Evolutionary conservation across 306 rosid genomes (phyloP).

Genomic region (Prosopis cineraria): DNA sequence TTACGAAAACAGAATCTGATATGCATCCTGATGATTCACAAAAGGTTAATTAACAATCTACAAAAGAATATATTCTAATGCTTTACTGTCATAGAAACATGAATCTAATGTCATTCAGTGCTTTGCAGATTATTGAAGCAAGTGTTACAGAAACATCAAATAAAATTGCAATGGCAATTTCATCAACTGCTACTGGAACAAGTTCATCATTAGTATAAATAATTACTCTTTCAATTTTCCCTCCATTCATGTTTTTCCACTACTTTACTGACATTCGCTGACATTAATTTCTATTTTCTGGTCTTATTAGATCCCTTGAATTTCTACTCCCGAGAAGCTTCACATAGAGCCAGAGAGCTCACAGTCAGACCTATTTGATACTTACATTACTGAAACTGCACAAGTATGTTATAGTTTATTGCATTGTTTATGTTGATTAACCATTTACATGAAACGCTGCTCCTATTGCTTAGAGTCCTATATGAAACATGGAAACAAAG

Average conservation of each 20-base stretch:
- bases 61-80: neutral
- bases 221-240: neutral
- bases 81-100: neutral
- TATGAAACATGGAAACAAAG: too few species aligned
- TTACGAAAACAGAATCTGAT: neutral
- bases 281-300: neutral
- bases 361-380: neutral
- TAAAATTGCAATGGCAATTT: too few species aligned
- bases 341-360: neutral
- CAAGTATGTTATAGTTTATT: neutral
- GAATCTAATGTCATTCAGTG: neutral
- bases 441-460: too few species aligned
- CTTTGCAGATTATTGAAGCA: neutral
- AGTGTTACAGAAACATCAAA: too few species aligned
- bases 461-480: too few species aligned
- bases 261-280: neutral
- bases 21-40: neutral
- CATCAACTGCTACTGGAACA: too few species aligned
- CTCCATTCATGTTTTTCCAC: neutral
- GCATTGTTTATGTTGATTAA: neutral
- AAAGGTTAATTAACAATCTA: neutral
- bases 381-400: neutral
- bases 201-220: too few species aligned
- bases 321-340: neutral
- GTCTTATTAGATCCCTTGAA: neutral